Conservation (phyloP, 345 rosid species). For the Euphorbia pulcherrima region DNA sequence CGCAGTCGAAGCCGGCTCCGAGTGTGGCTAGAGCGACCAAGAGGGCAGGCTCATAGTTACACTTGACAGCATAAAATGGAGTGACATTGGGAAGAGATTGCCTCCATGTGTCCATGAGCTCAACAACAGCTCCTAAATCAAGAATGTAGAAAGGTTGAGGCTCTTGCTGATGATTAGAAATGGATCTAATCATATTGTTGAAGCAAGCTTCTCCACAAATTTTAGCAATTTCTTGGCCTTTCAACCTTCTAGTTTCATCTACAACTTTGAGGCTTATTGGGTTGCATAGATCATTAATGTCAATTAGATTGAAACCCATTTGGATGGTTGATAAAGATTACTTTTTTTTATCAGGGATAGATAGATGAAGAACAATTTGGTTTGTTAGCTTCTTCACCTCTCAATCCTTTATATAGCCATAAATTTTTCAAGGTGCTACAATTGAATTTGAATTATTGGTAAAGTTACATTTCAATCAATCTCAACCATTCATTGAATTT, state of each 20-base stretch:
- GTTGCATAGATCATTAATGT: no score
- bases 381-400: no score
- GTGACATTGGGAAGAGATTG: constrained; percentile 21
- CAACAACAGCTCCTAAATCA: constrained; percentile 13
- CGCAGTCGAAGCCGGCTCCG: constrained; percentile 34
- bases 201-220: not conserved
- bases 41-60: constrained; percentile 26
- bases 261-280: not conserved
- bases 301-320: not conserved
- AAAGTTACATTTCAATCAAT: no score
- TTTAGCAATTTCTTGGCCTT: not conserved
- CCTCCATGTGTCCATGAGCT: constrained; percentile 21
- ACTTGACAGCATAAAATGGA: constrained; percentile 36
- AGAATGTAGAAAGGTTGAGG: constrained; percentile 5
- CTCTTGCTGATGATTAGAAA: constrained; percentile 8
- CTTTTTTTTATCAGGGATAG: no score
- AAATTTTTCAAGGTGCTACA: no score
- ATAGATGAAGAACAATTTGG: no score
- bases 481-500: no score
- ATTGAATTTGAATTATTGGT: no score
- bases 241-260: not conserved
- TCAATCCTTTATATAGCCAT: no score
- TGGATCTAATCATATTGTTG: not conserved
- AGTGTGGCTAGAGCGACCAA: constrained; percentile 24
- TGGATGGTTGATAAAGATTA: no score